phyloP scores from a whole-genome alignment of 1,284 basidiomycete species.

The Mycosarcoma mackinlayi region DNA sequence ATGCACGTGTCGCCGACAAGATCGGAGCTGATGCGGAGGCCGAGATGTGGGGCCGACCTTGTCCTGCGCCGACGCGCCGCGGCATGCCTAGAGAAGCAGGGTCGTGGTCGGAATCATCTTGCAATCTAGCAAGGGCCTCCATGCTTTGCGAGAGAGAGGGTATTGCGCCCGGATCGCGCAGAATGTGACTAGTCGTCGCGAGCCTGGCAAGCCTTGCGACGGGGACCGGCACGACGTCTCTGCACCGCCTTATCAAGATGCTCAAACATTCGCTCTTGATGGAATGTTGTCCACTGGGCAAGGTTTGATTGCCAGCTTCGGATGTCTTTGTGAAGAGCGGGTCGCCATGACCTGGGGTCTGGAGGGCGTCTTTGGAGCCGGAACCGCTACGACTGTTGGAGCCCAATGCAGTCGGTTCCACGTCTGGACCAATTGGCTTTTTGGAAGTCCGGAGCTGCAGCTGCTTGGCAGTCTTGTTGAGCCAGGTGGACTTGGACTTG shows the following conservation, averaged over 20 bases:
- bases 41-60: conserved; percentile 4
- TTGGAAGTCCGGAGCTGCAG: conserved; percentile 36
- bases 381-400: conserved; percentile 12
- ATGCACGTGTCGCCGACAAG: conserved; percentile 1
- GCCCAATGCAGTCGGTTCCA: conserved; percentile 2
- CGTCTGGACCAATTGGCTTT: conserved; percentile 21
- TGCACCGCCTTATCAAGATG: conserved; percentile 57
- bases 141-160: conserved; percentile 37
- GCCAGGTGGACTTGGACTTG: conserved; percentile 51
- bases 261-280: conserved; percentile 50
- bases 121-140: conserved; percentile 18
- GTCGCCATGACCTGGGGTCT: conserved; percentile 3
- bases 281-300: conserved; percentile 24
- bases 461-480: conserved; percentile 57
- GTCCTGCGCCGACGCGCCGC: neutral
- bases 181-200: conserved; percentile 25
- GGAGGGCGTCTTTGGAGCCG: conserved; percentile 12
- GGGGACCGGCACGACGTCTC: conserved; percentile 66
- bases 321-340: conserved; percentile 28
- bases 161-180: conserved; percentile 10
- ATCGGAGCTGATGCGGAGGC: conserved; percentile 22
- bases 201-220: conserved; percentile 62
- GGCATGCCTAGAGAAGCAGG: neutral
- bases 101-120: conserved; percentile 2
- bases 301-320: conserved; percentile 28